Base-by-base conservation (phyloP, 2,329 filamentous ascomycete species). In the Incumbomyces delicatus region DNA sequence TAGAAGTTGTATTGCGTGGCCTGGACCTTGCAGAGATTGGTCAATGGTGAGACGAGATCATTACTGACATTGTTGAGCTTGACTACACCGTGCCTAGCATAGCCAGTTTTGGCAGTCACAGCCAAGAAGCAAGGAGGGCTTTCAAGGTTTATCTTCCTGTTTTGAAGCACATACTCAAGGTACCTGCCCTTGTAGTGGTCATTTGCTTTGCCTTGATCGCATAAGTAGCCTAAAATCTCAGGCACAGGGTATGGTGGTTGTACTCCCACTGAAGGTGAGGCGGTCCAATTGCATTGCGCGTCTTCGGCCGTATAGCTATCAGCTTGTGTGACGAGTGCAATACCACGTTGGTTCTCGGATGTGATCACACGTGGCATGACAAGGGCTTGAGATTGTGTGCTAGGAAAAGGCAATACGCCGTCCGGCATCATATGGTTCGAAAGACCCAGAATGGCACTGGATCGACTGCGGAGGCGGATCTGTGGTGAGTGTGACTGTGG, bases 41-140 rank as follows among this genome's bases (percentile, higher is more conserved):
- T 8, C 8, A 27, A 8, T 27, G 22, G 22, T 27, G 22, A 27
- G 22, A 27, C 22, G 22, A n/a, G 7, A 8, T 12, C 40, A 17
- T 14, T n/a, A 60, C 60, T 59, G 53, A 61, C 59, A 47, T 60
- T 61, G 37, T 53, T 54, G 48, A 67, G 60, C 33, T 58, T 58
- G 43, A 66, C 52, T 10, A 61, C 58, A 29, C 65, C 65, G 49
- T 56, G 51, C 36, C 48, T 43, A 13, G 52, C 47, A 16, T 57
- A 57, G 22, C 47, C 41, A 13, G 48, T 44, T 30, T 48, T 27
- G 18, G 45, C 48, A 29, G 57, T 50, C 5, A 45, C 51, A 46
- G 56, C 55, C 13, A 27, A 44, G 43, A 61, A 60, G 2, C 57
- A 58, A 3, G 56, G 41, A 14, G 51, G 49, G 6, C n/a, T 41